Base-by-base conservation (phyloP, 139 green algal species). In the Micractinium sp. region DNA sequence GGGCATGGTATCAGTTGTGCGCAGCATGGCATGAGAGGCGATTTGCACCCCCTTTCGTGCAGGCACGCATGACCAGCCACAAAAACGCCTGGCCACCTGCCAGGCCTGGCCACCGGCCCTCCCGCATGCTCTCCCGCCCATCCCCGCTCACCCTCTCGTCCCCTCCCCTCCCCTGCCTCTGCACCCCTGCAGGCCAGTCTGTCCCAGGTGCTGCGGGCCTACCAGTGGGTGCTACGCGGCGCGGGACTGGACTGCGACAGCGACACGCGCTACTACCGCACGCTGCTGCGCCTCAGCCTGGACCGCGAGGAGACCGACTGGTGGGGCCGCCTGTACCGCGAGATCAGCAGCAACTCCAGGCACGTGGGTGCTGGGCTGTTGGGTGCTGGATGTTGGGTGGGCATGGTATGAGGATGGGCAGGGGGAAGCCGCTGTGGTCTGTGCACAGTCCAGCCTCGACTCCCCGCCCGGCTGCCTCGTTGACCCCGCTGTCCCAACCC, bases 301-400 rank as follows among this genome's bases (percentile, higher is more conserved):
- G 80, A 85, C 80, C 53, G 29, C 18, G 53, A 3, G 18, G 80
- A 85, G 80, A 31, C 47, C 31, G n/a, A 67, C 80, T 85, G 80
- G 80, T 85, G 80, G 80, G 80, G 80, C 80, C 80, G 80, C 80
- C 80, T 85, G 47, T 85, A 39, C 80, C 31, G 80, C 0, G 80
- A 85, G 80, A 71, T 85, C 53, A 31, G 38, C 53, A 16, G 27
- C 80, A 71, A 85, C 80, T 41, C 38, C 80, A 85, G 80, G 78
- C 33, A 47, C 7, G 76, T 29, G 36, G 36, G 76, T 25, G 71
- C 69, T 76, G 69, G 25, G 63, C 63, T 71, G 63, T 71, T 25
- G 63, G 22, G 63, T 56, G 47, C 25, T 76, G 69, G 69, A 2
- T 76, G 12, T 36, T 76, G 69, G 47, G 69, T 76, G 69, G 25